Conservation (phyloP, 805 yeast species). For the Candida sphagnicola region DNA sequence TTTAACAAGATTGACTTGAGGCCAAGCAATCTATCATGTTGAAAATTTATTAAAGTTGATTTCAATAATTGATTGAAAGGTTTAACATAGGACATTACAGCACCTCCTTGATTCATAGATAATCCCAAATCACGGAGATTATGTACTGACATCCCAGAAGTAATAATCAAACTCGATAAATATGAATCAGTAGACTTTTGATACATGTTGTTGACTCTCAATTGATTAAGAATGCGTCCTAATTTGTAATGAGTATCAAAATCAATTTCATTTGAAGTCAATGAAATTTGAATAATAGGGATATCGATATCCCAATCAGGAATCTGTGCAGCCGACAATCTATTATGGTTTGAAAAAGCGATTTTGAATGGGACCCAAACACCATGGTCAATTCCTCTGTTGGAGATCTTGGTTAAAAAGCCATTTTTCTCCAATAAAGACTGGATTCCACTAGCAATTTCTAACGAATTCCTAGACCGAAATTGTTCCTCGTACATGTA, state of each 20-base stretch:
- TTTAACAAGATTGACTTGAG: constrained; percentile 33
- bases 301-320: constrained; percentile 36
- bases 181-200: constrained; percentile 21
- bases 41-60: constrained; percentile 30
- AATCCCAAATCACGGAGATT: constrained; percentile 56
- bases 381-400: constrained; percentile 81
- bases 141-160: constrained; percentile 81
- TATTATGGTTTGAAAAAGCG: constrained; percentile 47
- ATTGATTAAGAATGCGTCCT: constrained; percentile 51
- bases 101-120: constrained; percentile 9
- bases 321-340: constrained; percentile 19
- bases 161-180: constrained; percentile 44
- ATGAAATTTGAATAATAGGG: constrained; percentile 49
- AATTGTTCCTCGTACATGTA: constrained; percentile 62
- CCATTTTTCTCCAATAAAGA: constrained; percentile 39
- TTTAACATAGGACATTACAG: constrained; percentile 43
- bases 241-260: constrained; percentile 45
- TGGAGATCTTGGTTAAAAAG: constrained; percentile 38
- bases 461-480: constrained; percentile 43
- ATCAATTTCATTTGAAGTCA: constrained; percentile 35
- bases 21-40: constrained; percentile 24
- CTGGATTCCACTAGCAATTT: constrained; percentile 43
- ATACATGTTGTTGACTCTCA: constrained; percentile 42
- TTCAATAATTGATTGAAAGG: constrained; percentile 50
- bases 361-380: constrained; percentile 78